Evolutionary conservation across 805 yeast genomes (phyloP).

Genomic region (Ogataea sp.): DNA sequence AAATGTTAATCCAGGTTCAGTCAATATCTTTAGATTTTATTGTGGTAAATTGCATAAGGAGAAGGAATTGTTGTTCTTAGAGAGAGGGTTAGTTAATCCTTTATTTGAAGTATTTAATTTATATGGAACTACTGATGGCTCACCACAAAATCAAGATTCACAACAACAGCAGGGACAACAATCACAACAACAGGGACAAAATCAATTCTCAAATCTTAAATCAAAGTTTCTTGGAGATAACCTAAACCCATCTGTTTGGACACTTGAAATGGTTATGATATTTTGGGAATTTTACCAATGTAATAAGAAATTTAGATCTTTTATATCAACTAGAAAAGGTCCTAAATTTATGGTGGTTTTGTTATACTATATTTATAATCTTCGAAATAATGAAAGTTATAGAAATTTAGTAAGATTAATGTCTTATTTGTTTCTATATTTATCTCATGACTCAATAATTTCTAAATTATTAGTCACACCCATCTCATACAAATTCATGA

Average conservation of each 20-base stretch:
- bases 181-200: not conserved
- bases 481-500: conserved; percentile 33
- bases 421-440: conserved; percentile 42
- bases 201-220: not conserved
- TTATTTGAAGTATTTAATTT: conserved; percentile 34
- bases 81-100: conserved; percentile 38
- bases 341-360: conserved; percentile 47
- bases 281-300: conserved; percentile 75
- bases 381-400: conserved; percentile 29
- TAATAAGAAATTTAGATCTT: conserved; percentile 46
- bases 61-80: conserved; percentile 43
- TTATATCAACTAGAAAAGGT: conserved; percentile 34
- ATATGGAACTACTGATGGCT: not conserved
- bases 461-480: conserved; percentile 35
- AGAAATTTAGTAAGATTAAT: conserved; percentile 40
- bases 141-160: not conserved
- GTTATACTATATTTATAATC: conserved; percentile 49
- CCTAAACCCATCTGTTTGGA: conserved; percentile 30
- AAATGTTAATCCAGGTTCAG: conserved; percentile 22
- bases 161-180: not conserved
- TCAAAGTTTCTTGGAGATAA: not conserved
- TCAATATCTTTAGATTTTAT: conserved; percentile 42
- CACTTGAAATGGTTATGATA: conserved; percentile 51
- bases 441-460: conserved; percentile 31
- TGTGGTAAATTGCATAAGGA: conserved; percentile 47